Conservation (phyloP, 805 yeast genomes). For the Ogataea glucozyma region DNA sequence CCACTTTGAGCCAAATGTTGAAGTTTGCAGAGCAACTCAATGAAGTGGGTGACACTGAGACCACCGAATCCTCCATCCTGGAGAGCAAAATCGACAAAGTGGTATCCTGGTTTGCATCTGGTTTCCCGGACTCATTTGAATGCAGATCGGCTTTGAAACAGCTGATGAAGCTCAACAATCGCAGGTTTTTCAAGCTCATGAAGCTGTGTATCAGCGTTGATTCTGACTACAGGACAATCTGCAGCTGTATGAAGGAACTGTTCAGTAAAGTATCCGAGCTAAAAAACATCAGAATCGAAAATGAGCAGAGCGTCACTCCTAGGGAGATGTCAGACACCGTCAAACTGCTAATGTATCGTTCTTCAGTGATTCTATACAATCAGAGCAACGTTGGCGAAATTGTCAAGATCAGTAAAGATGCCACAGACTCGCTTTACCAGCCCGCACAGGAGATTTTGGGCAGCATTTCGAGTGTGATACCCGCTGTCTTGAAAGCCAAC, state of each 20-base stretch:
- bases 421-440: conserved; percentile 29
- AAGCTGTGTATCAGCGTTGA: conserved; percentile 54
- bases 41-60: conserved; percentile 25
- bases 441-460: conserved; percentile 57
- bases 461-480: conserved; percentile 57
- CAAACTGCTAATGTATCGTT: conserved; percentile 59
- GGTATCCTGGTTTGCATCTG: conserved; percentile 58
- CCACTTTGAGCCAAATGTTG: conserved; percentile 50
- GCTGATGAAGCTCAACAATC: conserved; percentile 56
- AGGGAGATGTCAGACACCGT: conserved; percentile 54
- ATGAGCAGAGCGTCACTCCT: conserved; percentile 39
- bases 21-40: conserved; percentile 49
- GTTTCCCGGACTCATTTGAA: conserved; percentile 53
- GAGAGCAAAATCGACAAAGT: conserved; percentile 50
- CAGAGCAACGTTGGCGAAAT: conserved; percentile 60
- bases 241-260: conserved; percentile 64
- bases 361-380: conserved; percentile 63
- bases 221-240: conserved; percentile 59
- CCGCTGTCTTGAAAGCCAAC: conserved; percentile 64
- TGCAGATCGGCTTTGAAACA: conserved; percentile 52
- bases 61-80: conserved; percentile 17
- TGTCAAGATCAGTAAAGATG: conserved; percentile 45
- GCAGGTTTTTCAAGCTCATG: conserved; percentile 58
- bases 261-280: conserved; percentile 54
- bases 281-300: conserved; percentile 42